phyloP scores from a whole-genome alignment of 1,139 yeast species.

The Yamadazyma sp. region DNA sequence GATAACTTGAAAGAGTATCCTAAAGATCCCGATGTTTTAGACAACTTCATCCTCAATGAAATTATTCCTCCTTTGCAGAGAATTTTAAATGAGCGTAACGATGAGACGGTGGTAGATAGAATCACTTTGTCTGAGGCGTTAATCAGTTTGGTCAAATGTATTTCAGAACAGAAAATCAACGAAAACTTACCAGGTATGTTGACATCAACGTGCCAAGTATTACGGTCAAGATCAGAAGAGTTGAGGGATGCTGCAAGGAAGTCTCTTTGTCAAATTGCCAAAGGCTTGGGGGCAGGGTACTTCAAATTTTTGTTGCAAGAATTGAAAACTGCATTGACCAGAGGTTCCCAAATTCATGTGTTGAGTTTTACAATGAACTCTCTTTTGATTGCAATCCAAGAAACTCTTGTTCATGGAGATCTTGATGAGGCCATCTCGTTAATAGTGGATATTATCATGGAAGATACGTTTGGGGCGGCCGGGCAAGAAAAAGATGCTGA shows the following conservation, averaged over 20 bases:
- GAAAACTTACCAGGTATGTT: slow-evolving; percentile 75
- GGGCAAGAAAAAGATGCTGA: slow-evolving; percentile 96
- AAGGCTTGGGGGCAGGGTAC: slow-evolving; percentile 70
- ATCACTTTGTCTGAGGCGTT: slow-evolving; percentile 83
- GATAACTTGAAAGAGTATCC: slow-evolving; percentile 30
- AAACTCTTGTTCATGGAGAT: slow-evolving; percentile 62
- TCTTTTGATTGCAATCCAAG: slow-evolving; percentile 55
- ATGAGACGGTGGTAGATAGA: slow-evolving; percentile 73
- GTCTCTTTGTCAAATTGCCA: slow-evolving; percentile 65
- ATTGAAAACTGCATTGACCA: slow-evolving; percentile 70
- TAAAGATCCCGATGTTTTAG: slow-evolving; percentile 40
- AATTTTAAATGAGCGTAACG: slow-evolving; percentile 63
- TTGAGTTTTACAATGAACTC: slow-evolving; percentile 85
- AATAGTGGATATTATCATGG: slow-evolving; percentile 78
- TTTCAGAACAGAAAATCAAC: slow-evolving; percentile 57
- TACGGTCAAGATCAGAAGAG: slow-evolving; percentile 85
- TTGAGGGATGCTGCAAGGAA: slow-evolving; percentile 85
- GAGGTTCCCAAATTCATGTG: slow-evolving; percentile 94
- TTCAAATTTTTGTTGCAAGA: slow-evolving; percentile 75
- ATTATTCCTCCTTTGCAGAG: slow-evolving; percentile 63
- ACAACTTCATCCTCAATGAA: slow-evolving; percentile 54
- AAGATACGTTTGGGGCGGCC: slow-evolving; percentile 88
- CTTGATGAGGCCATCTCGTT: slow-evolving; percentile 66
- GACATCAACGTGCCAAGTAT: slow-evolving; percentile 82
- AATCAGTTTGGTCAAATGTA: slow-evolving; percentile 65